Evolutionary conservation across 75 land plant species (phyloP).

Genomic region (Picea glauca): DNA sequence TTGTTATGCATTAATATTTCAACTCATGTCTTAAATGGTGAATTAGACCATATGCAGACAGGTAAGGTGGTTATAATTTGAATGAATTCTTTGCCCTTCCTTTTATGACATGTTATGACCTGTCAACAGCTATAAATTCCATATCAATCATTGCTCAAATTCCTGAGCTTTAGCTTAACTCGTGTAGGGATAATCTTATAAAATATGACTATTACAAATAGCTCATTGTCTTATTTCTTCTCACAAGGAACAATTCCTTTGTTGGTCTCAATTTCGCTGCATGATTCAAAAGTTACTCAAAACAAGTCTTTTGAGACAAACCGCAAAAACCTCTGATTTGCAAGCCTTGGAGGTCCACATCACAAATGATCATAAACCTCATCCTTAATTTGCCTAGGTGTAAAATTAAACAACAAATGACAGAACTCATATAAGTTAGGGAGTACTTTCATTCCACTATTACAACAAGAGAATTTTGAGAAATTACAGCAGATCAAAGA

Average conservation of each 20-base stretch:
- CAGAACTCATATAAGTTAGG: background rate
- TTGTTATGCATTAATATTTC: background rate
- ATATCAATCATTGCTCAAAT: constrained; percentile 2
- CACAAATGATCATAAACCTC: background rate
- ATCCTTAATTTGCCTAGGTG: background rate
- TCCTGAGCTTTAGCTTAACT: no score
- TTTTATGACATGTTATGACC: background rate
- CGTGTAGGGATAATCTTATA: no score
- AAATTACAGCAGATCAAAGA: constrained; percentile 67
- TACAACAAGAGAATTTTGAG: background rate
- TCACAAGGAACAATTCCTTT: background rate
- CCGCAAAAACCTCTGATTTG: background rate
- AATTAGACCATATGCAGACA: background rate
- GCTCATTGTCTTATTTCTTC: background rate
- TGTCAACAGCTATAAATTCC: background rate
- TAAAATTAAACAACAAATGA: background rate
- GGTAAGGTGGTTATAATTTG: background rate
- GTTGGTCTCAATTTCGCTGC: background rate
- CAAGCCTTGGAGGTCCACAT: background rate
- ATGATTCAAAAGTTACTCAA: background rate
- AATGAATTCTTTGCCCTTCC: background rate
- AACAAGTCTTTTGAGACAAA: background rate
- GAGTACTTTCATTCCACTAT: background rate
- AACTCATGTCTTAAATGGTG: background rate
- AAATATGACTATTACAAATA: background rate